These are phyloP conservation scores for Globisporangium yorkense DNA, from an alignment of 352 stramenopile species.

Conservation along the genomic window DNA sequence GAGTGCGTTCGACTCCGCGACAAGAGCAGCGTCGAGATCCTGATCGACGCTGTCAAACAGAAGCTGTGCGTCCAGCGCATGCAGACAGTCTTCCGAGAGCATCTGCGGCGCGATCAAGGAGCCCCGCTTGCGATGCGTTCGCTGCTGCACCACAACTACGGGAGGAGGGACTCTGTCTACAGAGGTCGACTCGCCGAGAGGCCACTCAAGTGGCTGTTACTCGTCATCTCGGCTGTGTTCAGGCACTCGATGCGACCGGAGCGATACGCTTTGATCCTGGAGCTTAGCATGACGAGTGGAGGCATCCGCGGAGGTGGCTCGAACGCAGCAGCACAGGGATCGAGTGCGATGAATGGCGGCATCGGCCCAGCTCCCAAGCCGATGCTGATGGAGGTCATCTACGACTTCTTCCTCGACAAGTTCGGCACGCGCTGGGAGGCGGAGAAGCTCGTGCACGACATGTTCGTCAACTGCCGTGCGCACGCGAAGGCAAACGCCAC, in stretches of 20 bases:
- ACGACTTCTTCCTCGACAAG: slow-evolving; percentile 65
- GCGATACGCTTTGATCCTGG: slow-evolving; percentile 20
- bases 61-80: slow-evolving; percentile 69
- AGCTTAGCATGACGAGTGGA: slow-evolving; percentile 47
- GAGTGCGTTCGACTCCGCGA: slow-evolving; percentile 64
- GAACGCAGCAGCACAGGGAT: neutral
- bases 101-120: slow-evolving; percentile 56
- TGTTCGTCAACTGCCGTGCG: slow-evolving; percentile 74
- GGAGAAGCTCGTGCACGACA: slow-evolving; percentile 76
- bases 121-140: slow-evolving; percentile 69
- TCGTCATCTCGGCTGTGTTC: slow-evolving; percentile 57
- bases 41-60: slow-evolving; percentile 66
- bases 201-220: slow-evolving; percentile 49
- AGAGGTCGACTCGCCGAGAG: slow-evolving; percentile 30
- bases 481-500: slow-evolving; percentile 30
- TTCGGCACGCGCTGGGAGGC: slow-evolving; percentile 69
- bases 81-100: slow-evolving; percentile 60
- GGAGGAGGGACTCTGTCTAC: slow-evolving; percentile 21
- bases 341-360: slow-evolving; percentile 40
- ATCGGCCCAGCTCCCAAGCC: slow-evolving; percentile 49
- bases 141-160: slow-evolving; percentile 64
- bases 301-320: slow-evolving; percentile 3
- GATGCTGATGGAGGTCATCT: slow-evolving; percentile 68
- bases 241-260: slow-evolving; percentile 29
- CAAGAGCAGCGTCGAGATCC: slow-evolving; percentile 51